Conservation (phyloP, 441 rosid genomes). For the Brassica hybrid region DNA sequence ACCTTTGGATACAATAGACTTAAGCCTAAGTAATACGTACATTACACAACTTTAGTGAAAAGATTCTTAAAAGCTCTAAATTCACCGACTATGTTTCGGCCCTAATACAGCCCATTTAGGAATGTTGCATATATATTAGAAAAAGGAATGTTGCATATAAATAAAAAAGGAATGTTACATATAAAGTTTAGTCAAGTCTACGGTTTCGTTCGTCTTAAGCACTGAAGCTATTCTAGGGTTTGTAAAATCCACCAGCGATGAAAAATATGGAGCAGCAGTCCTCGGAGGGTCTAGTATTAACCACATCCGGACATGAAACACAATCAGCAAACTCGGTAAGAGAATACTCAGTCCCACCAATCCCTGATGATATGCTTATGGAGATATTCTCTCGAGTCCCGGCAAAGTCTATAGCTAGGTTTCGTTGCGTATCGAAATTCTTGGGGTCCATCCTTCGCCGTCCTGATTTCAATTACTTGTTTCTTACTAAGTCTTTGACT, state of each 20-base stretch:
- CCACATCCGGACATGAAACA: neutral
- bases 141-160: no score
- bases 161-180: neutral
- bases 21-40: no score
- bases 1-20: no score
- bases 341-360: neutral
- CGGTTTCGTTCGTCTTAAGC: no score
- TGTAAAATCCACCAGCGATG: neutral
- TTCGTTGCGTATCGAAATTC: slow-evolving; percentile 13
- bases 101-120: no score
- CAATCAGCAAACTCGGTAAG: neutral
- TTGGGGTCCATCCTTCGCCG: slow-evolving; percentile 3
- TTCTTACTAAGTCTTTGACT: neutral
- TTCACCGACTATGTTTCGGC: no score
- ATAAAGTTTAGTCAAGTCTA: neutral
- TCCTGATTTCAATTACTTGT: neutral
- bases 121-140: no score
- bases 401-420: slow-evolving; percentile 15
- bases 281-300: neutral
- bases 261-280: neutral
- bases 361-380: neutral
- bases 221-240: neutral
- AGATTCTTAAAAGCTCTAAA: no score
- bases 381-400: slow-evolving; percentile 10
- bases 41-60: no score